Base-by-base conservation (phyloP, 495 filamentous ascomycete species). In the Penicillium cataractarum region DNA sequence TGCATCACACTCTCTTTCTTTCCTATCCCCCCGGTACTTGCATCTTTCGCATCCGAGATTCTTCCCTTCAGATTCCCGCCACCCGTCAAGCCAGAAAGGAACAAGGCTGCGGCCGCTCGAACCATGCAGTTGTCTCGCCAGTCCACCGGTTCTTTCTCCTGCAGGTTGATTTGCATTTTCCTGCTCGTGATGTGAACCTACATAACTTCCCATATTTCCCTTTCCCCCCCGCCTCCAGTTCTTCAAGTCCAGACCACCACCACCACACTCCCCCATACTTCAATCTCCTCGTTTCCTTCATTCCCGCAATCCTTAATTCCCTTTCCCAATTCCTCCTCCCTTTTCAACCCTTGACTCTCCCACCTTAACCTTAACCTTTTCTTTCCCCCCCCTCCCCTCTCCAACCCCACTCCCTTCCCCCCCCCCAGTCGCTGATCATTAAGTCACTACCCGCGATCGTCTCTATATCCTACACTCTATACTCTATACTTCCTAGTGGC, bases 61-160 rank as follows among this genome's bases (percentile, higher is more conserved):
- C 65, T 42, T 60, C 62, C 61, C 17, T 51, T 56, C 58, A 58
- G 57, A 57, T 67, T 65, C 62, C 64, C 70, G 70, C 70, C 70
- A 72, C 70, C 67, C 64, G 66, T 63, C 52, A 65, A 69, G 61
- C 61, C 58, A 64, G 60, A 68, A 65, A 62, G 62, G 54, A 65
- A 65, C 63, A 71, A 42, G 62, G 51, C 69, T 65, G 64, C 61
- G 69, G 62, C 62, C 48, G 54, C 51, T 42, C 50, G 57, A 63
- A 62, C 60, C 65, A 67, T 68, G 62, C 63, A 49, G 52, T 55
- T 24, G 33, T 57, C 61, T 42, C 35, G 33, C 54, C 54, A 56
- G 48, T 39, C 24, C 50, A 59, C 62, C 57, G 49, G 39, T 59
- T 59, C 55, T 40, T 58, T 10, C 22, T 57, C 32, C 63, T 55